Evolutionary conservation across 108 stramenopile species (phyloP), one percentile per base, ranked within the genome.

Genomic region (Asterionellopsis glacialis): DNA sequence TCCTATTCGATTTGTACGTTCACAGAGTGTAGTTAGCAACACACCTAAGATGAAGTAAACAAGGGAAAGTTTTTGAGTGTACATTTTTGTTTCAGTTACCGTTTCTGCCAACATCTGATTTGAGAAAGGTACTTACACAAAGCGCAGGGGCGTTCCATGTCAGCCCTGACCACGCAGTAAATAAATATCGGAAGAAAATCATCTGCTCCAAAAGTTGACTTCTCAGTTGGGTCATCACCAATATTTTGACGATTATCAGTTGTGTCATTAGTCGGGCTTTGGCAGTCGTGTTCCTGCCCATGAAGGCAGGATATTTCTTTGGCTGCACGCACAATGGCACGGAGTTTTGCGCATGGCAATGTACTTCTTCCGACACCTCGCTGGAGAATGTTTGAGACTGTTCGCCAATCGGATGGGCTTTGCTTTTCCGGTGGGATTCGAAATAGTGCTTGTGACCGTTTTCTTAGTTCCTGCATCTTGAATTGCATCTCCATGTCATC

Each of bases 171-270:
- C 27, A 96, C 79, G 61, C 87, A 79, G 65, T 83, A 93, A 14
- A 96, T 88, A 52, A 96, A 93, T 41, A 93, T 90, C 0, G 95
- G 95, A n/a, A 96, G 74, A 62, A 96, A 87, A 56, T 96, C 85
- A 64, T 96, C 92, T 11, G 92, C 95, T n/a, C 90, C 86, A 25
- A 95, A 57, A 12, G 75, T 26, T n/a, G 53, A 54, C 10, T 49
- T 45, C 25, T 61, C 33, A 13, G n/a, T 1, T 25, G 47, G 1
- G 1, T 26, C 24, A 19, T 26, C 24, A 14, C 59, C 47, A 7
- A 15, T 18, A 14, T 40, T 18, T 42, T 48, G 19, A 26, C 51
- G 9, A 22, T 41, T 14, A 25, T 26, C 21, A 26, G 33, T 9
- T 39, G 65, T 44, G 1, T 26, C 43, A 41, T 62, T 63, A 33